Percentiles rank a stretch among this genome's conserved stretches.
Evolutionary conservation across 257 asterid genomes (phyloP).

Genomic region (Paraleonurus japonicus): DNA sequence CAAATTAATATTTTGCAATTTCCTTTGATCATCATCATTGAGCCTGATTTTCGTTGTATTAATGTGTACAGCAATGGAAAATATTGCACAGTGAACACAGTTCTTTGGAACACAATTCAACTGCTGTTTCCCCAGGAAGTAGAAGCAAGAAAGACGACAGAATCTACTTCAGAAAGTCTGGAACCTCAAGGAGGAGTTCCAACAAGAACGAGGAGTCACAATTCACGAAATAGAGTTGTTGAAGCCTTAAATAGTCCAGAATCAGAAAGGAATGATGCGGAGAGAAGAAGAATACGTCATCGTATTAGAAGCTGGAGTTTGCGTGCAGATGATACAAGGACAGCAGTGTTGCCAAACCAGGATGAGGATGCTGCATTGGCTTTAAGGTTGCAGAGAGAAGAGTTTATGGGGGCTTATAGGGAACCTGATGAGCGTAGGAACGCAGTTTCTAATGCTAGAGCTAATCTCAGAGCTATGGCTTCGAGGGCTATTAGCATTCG

Average conservation of each 20-base stretch:
- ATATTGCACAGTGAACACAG: conserved; percentile 86
- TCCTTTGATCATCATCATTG: background rate
- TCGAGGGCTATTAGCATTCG: conserved; percentile 58
- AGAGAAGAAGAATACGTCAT: conserved; percentile 36
- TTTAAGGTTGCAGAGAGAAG: conserved; percentile 90
- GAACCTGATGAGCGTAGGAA: conserved; percentile 31
- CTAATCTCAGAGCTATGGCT: conserved; percentile 90
- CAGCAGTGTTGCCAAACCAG: conserved; percentile 53
- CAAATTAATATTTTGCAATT: background rate
- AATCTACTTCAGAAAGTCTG: conserved; percentile 21
- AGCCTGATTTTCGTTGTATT: background rate
- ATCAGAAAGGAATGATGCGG: conserved; percentile 30
- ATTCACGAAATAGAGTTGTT: conserved; percentile 33
- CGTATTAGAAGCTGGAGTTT: conserved; percentile 33
- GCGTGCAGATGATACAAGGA: conserved; percentile 29
- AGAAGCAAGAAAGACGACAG: conserved; percentile 59
- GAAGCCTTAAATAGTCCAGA: conserved; percentile 45
- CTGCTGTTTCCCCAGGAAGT: conserved; percentile 85
- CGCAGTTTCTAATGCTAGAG: conserved; percentile 61
- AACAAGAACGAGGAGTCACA: conserved; percentile 25
- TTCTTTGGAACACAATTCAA: conserved; percentile 96
- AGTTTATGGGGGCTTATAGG: conserved; percentile 61
- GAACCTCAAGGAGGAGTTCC: conserved; percentile 31
- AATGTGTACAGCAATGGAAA: conserved; percentile 62
- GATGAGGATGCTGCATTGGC: conserved; percentile 94